These are phyloP conservation scores for Fonsecaea pedrosoi DNA, from an alignment of 2,329 filamentous ascomycete species.

Conservation along the genomic window DNA sequence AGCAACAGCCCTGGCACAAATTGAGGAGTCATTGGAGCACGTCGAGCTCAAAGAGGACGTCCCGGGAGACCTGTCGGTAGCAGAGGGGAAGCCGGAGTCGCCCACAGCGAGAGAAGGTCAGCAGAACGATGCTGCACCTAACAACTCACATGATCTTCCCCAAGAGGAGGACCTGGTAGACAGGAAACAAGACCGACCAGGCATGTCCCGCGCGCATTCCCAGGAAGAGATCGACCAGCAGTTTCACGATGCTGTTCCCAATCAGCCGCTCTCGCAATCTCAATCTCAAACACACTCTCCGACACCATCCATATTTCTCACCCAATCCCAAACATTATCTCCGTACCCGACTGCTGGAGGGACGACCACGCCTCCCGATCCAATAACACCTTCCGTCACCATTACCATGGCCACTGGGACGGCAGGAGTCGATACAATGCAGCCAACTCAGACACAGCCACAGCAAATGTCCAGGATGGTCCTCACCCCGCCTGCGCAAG, in stretches of 20 bases:
- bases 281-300: slow-evolving; percentile 2
- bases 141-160: neutral
- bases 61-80: neutral
- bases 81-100: neutral
- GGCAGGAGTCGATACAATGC: neutral
- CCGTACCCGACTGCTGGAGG: slow-evolving; percentile 8
- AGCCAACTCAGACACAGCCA: neutral
- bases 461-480: slow-evolving; percentile 25
- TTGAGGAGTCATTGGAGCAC: slow-evolving; percentile 38
- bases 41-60: slow-evolving; percentile 21
- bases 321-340: slow-evolving; percentile 12
- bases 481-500: slow-evolving; percentile 37
- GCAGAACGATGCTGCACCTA: neutral
- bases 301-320: slow-evolving; percentile 8
- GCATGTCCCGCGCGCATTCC: slow-evolving; percentile 17
- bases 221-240: slow-evolving; percentile 27
- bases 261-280: slow-evolving; percentile 14
- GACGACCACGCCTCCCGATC: slow-evolving; percentile 4
- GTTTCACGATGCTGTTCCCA: slow-evolving; percentile 30
- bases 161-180: neutral
- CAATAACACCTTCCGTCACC: slow-evolving; percentile 3
- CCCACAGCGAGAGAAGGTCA: neutral
- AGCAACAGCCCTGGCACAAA: slow-evolving; percentile 33
- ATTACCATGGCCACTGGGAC: neutral
- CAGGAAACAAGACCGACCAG: slow-evolving; percentile 3